phyloP scores from a whole-genome alignment of 331 rosid genomes.

The Saraca asoca region DNA sequence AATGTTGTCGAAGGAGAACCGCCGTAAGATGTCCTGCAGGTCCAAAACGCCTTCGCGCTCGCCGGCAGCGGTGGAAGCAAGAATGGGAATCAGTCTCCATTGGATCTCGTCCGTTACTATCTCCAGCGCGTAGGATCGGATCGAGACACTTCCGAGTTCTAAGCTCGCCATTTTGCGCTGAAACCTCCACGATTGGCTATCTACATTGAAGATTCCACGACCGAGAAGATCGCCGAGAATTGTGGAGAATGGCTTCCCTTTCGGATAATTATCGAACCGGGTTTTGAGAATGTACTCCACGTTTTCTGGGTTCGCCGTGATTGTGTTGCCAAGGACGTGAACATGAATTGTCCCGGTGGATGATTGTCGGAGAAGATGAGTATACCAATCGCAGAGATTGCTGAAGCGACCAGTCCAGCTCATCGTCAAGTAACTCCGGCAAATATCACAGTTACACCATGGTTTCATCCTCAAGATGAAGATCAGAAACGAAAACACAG shows the following conservation, averaged over 20 bases:
- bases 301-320: conserved; percentile 72
- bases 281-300: conserved; percentile 76
- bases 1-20: conserved; percentile 82
- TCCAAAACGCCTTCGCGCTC: conserved; percentile 38
- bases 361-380: conserved; percentile 62
- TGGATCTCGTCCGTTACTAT: conserved; percentile 49
- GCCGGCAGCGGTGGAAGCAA: not conserved
- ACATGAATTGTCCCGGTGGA: conserved; percentile 58
- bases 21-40: conserved; percentile 64
- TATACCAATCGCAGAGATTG: conserved; percentile 79
- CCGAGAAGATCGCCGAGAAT: conserved; percentile 89
- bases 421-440: conserved; percentile 50
- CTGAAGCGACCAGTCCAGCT: conserved; percentile 46
- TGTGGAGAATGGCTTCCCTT: conserved; percentile 69
- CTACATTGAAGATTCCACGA: conserved; percentile 80
- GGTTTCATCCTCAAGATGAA: conserved; percentile 61
- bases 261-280: conserved; percentile 74
- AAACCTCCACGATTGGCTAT: conserved; percentile 67
- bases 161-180: conserved; percentile 84
- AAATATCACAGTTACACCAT: conserved; percentile 72
- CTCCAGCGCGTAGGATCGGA: conserved; percentile 65
- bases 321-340: conserved; percentile 64
- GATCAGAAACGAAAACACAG: conserved; percentile 56
- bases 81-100: conserved; percentile 52
- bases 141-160: conserved; percentile 66